These are phyloP conservation scores for Thielaviopsis cerberus DNA, from an alignment of 2,329 filamentous ascomycete genomes.

Conservation along the genomic window DNA sequence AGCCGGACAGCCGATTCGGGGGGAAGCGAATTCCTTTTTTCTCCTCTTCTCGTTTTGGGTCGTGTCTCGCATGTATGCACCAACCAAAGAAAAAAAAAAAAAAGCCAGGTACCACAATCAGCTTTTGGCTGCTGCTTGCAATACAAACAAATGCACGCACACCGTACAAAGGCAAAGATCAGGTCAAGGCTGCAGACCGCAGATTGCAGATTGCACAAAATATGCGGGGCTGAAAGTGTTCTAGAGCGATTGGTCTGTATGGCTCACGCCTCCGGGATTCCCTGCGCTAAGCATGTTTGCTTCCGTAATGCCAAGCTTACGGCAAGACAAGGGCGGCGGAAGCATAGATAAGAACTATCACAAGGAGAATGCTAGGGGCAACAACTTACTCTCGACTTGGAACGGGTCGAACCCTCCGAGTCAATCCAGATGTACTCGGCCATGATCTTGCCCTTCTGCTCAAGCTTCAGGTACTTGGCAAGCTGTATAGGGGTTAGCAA, in stretches of 20 bases:
- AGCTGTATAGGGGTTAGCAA: conserved; percentile 35
- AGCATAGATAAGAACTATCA: conserved; percentile 2
- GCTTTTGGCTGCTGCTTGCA: background rate
- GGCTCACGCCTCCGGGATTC: background rate
- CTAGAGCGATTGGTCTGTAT: background rate
- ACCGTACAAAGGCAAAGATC: background rate
- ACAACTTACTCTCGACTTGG: conserved; percentile 79
- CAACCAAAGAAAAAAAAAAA: background rate
- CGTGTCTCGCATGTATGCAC: background rate
- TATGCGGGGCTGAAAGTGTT: background rate
- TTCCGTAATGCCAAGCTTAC: conserved; percentile 9
- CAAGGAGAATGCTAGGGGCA: background rate
- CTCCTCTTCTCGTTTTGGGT: background rate
- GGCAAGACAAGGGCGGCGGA: background rate
- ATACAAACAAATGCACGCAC: background rate
- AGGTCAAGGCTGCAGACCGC: background rate
- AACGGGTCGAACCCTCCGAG: conserved; percentile 61
- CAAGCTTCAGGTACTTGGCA: conserved; percentile 76
- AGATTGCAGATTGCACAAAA: background rate
- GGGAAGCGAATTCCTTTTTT: background rate
- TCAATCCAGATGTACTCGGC: conserved; percentile 98
- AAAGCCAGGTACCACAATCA: background rate
- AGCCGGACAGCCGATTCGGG: background rate
- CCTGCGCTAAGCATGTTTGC: conserved; percentile 1
- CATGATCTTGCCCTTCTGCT: conserved; percentile 75